A percentile compares a stretch with the other conserved stretches of the same genome.
Evolutionary conservation across 352 stramenopile genomes (phyloP).

Genomic region (Paralagenidium karlingii): DNA sequence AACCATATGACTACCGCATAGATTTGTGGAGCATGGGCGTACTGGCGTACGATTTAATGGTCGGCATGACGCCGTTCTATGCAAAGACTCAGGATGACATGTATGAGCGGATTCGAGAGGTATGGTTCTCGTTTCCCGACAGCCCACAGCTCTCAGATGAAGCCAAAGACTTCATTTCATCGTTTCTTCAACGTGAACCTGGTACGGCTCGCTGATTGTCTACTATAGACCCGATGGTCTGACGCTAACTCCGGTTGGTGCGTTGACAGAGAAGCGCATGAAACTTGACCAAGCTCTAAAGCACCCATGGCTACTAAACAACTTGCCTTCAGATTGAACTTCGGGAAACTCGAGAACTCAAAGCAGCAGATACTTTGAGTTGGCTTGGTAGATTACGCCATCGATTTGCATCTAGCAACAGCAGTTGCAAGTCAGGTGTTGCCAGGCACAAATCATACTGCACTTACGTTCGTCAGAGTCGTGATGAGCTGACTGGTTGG

Average conservation of each 20-base stretch:
- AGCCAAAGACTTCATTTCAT: slow-evolving; percentile 51
- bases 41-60: slow-evolving; percentile 68
- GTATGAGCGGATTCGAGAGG: slow-evolving; percentile 58
- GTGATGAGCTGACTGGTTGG: too few relatives aligned
- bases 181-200: slow-evolving; percentile 38
- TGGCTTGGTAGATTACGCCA: slow-evolving; percentile 32
- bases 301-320: slow-evolving; percentile 50
- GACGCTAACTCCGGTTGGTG: background rate
- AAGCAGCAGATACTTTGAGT: slow-evolving; percentile 43
- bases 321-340: slow-evolving; percentile 11
- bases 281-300: slow-evolving; percentile 30
- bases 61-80: slow-evolving; percentile 69
- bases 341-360: slow-evolving; percentile 4
- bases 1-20: slow-evolving; percentile 48
- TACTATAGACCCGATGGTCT: too few relatives aligned
- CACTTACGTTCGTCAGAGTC: slow-evolving; percentile 45
- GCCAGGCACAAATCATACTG: too few relatives aligned
- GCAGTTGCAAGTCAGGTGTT: slow-evolving; percentile 6
- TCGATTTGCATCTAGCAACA: slow-evolving; percentile 42
- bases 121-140: slow-evolving; percentile 43
- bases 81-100: slow-evolving; percentile 71
- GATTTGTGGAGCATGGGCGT: slow-evolving; percentile 80
- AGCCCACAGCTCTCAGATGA: slow-evolving; percentile 27
- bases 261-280: slow-evolving; percentile 47
- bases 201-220: too few relatives aligned